These are phyloP conservation scores for Saitozyma sp. DNA, from an alignment of 768 basidiomycete genomes.

Conservation along the genomic window DNA sequence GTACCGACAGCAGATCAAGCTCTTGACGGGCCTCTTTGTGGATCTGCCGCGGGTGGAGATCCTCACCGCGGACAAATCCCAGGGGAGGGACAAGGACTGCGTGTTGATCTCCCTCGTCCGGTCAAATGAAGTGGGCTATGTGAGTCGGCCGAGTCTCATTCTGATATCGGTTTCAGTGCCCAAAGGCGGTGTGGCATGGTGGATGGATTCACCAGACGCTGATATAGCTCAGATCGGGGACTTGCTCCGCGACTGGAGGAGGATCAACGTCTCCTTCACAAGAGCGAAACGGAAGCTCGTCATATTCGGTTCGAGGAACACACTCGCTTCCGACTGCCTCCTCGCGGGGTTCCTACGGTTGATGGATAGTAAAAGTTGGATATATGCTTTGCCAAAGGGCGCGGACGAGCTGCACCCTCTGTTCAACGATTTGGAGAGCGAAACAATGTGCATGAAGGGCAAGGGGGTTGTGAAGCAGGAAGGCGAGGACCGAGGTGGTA, in stretches of 20 bases:
- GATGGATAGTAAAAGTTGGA: constrained; percentile 73
- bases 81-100: constrained; percentile 94
- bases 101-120: constrained; percentile 90
- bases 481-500: not conserved
- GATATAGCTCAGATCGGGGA: constrained; percentile 70
- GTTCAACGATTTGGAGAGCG: not conserved
- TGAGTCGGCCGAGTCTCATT: constrained; percentile 54
- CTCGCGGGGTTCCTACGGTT: constrained; percentile 74
- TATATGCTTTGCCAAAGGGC: constrained; percentile 60
- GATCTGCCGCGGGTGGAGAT: constrained; percentile 65
- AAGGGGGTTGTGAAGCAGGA: not conserved
- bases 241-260: constrained; percentile 88
- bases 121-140: constrained; percentile 74
- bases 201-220: not conserved
- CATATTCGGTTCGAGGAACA: constrained; percentile 77
- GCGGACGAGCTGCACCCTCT: constrained; percentile 61
- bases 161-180: too few species aligned
- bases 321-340: constrained; percentile 57
- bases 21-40: constrained; percentile 68
- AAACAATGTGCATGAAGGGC: not conserved
- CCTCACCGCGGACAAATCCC: constrained; percentile 87
- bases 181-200: too few species aligned
- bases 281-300: constrained; percentile 86
- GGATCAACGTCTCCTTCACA: constrained; percentile 96
- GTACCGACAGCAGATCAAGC: constrained; percentile 94